These are phyloP conservation scores for Hapsidospora chrysogenum DNA, from an alignment of 495 filamentous ascomycete species.

Conservation along the genomic window DNA sequence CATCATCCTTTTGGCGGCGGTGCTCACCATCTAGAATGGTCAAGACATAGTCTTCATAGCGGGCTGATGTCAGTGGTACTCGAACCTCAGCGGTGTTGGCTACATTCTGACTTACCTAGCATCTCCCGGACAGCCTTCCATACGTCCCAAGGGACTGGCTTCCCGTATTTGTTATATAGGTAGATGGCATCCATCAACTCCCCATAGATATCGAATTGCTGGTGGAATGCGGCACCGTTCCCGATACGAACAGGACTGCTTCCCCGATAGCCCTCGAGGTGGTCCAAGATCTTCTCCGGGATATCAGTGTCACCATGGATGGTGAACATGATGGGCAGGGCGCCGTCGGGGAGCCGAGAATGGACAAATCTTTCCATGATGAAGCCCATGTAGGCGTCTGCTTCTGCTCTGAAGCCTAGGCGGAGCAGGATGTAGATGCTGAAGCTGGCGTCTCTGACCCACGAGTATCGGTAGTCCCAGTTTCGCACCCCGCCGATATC, in stretches of 20 bases:
- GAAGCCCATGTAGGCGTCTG: conserved; percentile 58
- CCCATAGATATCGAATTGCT: conserved; percentile 61
- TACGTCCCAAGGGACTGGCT: conserved; percentile 56
- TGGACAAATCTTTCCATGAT: conserved; percentile 48
- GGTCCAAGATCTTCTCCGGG: conserved; percentile 44
- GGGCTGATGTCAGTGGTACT: not conserved
- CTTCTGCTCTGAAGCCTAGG: conserved; percentile 56
- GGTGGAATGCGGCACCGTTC: conserved; percentile 57
- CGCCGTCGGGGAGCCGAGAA: conserved; percentile 24
- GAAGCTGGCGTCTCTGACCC: conserved; percentile 60
- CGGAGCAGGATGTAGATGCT: conserved; percentile 61
- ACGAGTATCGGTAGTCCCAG: conserved; percentile 63
- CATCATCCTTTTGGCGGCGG: not conserved
- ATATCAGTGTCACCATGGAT: conserved; percentile 57
- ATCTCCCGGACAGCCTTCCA: conserved; percentile 45
- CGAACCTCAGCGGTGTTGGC: not conserved
- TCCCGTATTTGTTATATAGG: conserved; percentile 62
- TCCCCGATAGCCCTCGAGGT: conserved; percentile 50
- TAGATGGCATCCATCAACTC: conserved; percentile 64
- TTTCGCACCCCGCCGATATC: conserved; percentile 53
- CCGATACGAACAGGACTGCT: conserved; percentile 57
- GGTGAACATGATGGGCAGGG: conserved; percentile 65
- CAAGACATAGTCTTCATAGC: conserved; percentile 34
- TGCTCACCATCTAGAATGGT: conserved; percentile 28
- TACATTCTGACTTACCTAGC: conserved; percentile 17